Evolutionary conservation across 108 stramenopile species (phyloP), one percentile per base, ranked within the genome.

Genomic region (Skeletonema costatum): DNA sequence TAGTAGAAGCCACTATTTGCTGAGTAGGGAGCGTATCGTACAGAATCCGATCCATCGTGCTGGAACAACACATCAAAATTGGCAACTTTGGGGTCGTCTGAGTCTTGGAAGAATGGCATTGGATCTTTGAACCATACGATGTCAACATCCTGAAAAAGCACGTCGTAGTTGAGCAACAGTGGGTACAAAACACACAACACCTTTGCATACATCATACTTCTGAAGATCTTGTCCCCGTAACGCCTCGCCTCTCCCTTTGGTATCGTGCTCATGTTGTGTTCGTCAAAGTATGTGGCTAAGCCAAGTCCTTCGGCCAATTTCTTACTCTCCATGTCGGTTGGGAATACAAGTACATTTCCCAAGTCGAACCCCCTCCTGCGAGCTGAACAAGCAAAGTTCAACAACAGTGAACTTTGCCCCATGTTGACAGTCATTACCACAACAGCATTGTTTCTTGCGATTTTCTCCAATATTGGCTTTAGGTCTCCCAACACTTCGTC

Each of bases 191-290:
- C 90, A 68, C 85, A 89, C 19, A 93, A 53, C 9, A 85, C 78
- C 87, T 98, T 98, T 62, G 92, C 87, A 88, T 93, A 88, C 97
- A 98, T 97, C 92, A 98, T 95, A 21, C 71, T 73, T 8, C 70
- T 78, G 68, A 95, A 97, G 4, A 48, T 88, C 9, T 62, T 71
- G 81, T 97, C 97, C 4, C 85, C 92, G 69, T 96, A 98, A 9
- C 63, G 56, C 36, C 75, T 64, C 9, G 96, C 90, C 67, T 80
- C 90, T 41, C 77, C 79, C 10, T 14, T 32, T 3, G 93, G 91
- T 41, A 92, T 69, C 17, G 66, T 32, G 10, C 84, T 86, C 80
- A 92, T 88, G 68, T 87, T 88, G 78, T 83, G 76, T 80, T 91
- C 86, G 67, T 93, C 91, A 73, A 90, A 95, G 58, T 80, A 95